These are phyloP conservation scores for Dicorynia guianensis DNA, from an alignment of 306 rosid genomes.

Conservation along the genomic window DNA sequence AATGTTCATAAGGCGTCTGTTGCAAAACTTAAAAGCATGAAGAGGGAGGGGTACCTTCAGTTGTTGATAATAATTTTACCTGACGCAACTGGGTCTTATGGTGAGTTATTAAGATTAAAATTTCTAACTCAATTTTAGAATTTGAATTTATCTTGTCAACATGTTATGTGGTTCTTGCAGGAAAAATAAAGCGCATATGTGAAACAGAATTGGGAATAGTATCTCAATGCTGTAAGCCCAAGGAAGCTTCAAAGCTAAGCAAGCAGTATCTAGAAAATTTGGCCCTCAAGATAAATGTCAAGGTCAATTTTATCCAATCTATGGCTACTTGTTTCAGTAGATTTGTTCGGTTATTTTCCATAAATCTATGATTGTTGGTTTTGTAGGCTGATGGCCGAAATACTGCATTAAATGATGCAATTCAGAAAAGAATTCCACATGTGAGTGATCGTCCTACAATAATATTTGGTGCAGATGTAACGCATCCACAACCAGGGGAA, in stretches of 20 bases:
- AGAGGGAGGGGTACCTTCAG: constrained; percentile 45
- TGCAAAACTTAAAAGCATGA: constrained; percentile 2
- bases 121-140: not conserved
- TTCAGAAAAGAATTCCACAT: constrained; percentile 48
- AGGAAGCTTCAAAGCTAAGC: constrained; percentile 30
- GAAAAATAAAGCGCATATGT: constrained; percentile 68
- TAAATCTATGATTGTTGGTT: not conserved
- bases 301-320: constrained; percentile 54
- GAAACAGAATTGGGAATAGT: constrained; percentile 90
- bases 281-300: constrained; percentile 78
- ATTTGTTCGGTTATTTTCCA: not conserved
- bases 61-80: constrained; percentile 76
- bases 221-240: constrained; percentile 78
- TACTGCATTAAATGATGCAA: constrained; percentile 66
- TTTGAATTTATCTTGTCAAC: not conserved
- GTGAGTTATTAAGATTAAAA: constrained; percentile 45
- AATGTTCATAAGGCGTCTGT: constrained; percentile 44
- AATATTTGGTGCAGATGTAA: constrained; percentile 85
- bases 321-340: not conserved
- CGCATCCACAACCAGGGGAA: constrained; percentile 82
- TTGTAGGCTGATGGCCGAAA: constrained; percentile 80
- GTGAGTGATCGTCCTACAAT: constrained; percentile 71
- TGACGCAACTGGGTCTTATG: constrained; percentile 63
- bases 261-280: constrained; percentile 80
- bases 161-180: constrained; percentile 42